phyloP scores from a whole-genome alignment of 345 rosid genomes.

The Populus pruinosa region DNA sequence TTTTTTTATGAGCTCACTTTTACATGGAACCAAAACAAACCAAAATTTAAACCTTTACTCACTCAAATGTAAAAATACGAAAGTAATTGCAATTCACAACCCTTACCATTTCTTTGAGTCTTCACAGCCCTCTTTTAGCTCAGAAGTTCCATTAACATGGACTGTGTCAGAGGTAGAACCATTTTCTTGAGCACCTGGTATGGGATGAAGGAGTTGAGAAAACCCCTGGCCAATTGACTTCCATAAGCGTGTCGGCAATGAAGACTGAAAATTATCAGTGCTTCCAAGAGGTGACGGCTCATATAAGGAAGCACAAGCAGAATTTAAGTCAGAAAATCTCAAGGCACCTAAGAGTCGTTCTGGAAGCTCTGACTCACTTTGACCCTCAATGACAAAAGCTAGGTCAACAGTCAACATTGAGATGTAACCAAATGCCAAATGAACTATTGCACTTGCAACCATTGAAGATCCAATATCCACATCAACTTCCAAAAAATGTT shows the following conservation, averaged over 20 bases:
- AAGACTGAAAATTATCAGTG: constrained; percentile 30
- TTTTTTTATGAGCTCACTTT: neutral
- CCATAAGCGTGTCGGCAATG: constrained; percentile 69
- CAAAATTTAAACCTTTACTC: neutral
- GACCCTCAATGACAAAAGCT: constrained; percentile 81
- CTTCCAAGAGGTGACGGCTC: constrained; percentile 34
- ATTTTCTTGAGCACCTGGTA: constrained; percentile 49
- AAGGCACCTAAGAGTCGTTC: constrained; percentile 73
- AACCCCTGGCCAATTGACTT: constrained; percentile 78
- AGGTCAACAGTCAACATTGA: constrained; percentile 88
- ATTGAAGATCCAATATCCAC: constrained; percentile 94
- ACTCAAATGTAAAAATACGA: neutral
- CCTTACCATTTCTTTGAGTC: constrained; percentile 46
- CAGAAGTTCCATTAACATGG: constrained; percentile 34
- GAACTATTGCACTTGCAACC: constrained; percentile 94
- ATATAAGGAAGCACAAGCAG: constrained; percentile 49
- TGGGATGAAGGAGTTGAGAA: constrained; percentile 51
- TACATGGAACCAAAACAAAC: neutral
- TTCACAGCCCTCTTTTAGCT: constrained; percentile 27
- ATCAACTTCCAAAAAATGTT: constrained; percentile 71
- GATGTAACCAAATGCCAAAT: constrained; percentile 81
- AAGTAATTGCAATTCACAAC: neutral
- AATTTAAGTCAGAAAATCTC: constrained; percentile 74
- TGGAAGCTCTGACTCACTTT: constrained; percentile 82
- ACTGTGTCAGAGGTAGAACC: constrained; percentile 25